Evolutionary conservation across 2,329 filamentous ascomycete genomes (phyloP), one percentile per base, ranked within the genome.

Genomic region (Scedosporium dehoogii): DNA sequence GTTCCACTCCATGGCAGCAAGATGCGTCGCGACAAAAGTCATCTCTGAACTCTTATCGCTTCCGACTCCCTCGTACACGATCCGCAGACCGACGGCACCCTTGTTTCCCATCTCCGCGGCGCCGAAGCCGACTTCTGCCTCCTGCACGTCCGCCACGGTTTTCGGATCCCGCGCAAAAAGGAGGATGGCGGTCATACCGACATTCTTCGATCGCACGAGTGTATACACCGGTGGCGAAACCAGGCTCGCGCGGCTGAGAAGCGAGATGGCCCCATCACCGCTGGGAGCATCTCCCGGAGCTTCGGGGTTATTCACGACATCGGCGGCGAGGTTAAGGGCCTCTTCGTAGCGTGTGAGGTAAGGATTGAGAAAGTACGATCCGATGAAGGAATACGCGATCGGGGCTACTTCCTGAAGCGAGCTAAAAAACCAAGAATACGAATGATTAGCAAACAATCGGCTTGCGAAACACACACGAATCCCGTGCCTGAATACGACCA

Each of bases 331-430:
- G 66, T 89, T 84, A 62, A 97, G 79, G 0, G 90, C 89, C 64
- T 87, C 80, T 58, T 83, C 81, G 72, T 94, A 88, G 29, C 83
- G 82, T 63, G 85, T 78, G 68, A 94, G 85, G 73, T 96, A 97
- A 0, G 89, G 86, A 27, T 80, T 80, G 42, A 97, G 76, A 67
- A 90, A 89, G 21, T 89, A 88, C 44, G 90, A 89, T 33, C 93
- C 93, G 56, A 97, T 87, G 72, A 97, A 96, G 25, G 90, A 85
- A 70, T 91, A 85, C 60, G 88, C 83, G 59, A 97, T 82, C 0
- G 94, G 94, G 9, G 92, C 89, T 65, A 97, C 81, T 75, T 99
- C 94, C 74, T 99, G 92, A 18, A 99, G 82, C 80, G 92, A 91
- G 79, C 72, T 88, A 72, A 7, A 53, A 41, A 41, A 23, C 9